Percentiles rank a stretch among this genome's conserved stretches.
These are phyloP conservation scores for Hymenoscyphus fructigenus DNA, from an alignment of 2,329 filamentous ascomycete genomes.

Conservation along the genomic window DNA sequence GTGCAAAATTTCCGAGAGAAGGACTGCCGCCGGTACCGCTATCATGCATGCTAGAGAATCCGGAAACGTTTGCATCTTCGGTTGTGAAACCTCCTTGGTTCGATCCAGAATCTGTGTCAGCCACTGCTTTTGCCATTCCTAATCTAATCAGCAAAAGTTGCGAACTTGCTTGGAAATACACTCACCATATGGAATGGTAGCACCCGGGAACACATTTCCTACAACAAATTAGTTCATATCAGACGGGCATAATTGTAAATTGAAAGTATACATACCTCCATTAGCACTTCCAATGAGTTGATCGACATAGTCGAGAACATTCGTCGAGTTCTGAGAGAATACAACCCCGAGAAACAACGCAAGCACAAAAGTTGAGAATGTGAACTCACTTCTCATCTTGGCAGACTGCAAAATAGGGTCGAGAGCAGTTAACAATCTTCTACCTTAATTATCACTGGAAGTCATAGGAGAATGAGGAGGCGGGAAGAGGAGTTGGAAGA, in stretches of 20 bases:
- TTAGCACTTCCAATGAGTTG: constrained; percentile 55
- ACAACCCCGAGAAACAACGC: constrained; percentile 6
- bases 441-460: neutral
- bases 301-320: constrained; percentile 44
- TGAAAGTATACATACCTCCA: constrained; percentile 42
- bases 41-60: constrained; percentile 50
- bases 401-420: neutral
- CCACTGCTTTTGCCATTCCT: constrained; percentile 55
- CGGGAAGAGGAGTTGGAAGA: neutral
- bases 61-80: constrained; percentile 49
- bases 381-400: constrained; percentile 16
- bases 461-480: too few relatives aligned
- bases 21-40: constrained; percentile 46
- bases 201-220: constrained; percentile 54
- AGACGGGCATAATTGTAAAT: neutral
- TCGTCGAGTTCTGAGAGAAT: constrained; percentile 20
- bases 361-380: constrained; percentile 3
- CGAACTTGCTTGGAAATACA: too few relatives aligned
- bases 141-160: constrained; percentile 25
- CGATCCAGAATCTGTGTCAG: constrained; percentile 47
- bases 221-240: neutral
- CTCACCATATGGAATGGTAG: constrained; percentile 47
- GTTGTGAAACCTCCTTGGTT: constrained; percentile 48
- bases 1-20: constrained; percentile 47
- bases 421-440: neutral